Conservation (phyloP, 164 flowering plant species). For the Liquidambar formosana region DNA sequence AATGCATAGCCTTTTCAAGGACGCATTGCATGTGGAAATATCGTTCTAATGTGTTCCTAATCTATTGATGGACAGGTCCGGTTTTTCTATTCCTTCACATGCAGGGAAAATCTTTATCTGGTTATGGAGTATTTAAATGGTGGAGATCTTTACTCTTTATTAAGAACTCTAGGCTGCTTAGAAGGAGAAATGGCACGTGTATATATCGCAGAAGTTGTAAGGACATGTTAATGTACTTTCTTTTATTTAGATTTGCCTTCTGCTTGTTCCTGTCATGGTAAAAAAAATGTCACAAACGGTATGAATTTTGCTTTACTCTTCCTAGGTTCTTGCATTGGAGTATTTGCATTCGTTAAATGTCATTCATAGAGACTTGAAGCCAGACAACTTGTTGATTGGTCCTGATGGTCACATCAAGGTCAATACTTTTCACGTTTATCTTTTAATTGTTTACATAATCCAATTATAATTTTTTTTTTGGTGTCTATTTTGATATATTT, state of each 20-base stretch:
- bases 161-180: conserved; percentile 89
- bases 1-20: background rate
- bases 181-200: conserved; percentile 93
- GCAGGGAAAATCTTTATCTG: conserved; percentile 95
- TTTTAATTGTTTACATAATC: conserved; percentile 3
- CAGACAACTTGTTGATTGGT: conserved; percentile 94
- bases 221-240: conserved; percentile 17
- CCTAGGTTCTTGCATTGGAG: conserved; percentile 97
- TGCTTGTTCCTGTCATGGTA: background rate
- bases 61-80: conserved; percentile 75
- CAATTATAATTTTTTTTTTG: background rate
- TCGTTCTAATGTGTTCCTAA: conserved; percentile 20
- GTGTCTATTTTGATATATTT: background rate
- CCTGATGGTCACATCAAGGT: conserved; percentile 99
- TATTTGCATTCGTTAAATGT: conserved; percentile 92
- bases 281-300: background rate
- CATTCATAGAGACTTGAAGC: conserved; percentile 95
- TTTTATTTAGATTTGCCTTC: background rate
- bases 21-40: background rate
- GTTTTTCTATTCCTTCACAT: conserved; percentile 98
- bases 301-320: conserved; percentile 11
- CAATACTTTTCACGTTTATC: conserved; percentile 23
- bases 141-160: conserved; percentile 90
- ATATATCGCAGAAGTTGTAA: conserved; percentile 95
- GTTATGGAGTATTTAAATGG: conserved; percentile 99